Percentiles rank a stretch among this genome's conserved stretches.
Conservation (phyloP, 2,329 filamentous ascomycete species). For the Aspergillus sp. region DNA sequence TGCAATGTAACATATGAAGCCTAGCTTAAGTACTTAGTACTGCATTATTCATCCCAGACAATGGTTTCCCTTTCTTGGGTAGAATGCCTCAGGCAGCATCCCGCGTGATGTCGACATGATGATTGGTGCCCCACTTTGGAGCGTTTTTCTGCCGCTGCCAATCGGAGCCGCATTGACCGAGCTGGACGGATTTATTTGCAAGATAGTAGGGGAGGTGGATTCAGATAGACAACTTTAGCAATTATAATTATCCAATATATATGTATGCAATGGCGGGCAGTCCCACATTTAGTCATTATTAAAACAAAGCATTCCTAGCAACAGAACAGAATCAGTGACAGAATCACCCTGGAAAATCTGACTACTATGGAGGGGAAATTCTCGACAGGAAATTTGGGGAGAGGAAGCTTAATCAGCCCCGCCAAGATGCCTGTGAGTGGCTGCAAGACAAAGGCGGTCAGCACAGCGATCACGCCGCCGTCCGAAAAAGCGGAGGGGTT, state of each 20-base stretch:
- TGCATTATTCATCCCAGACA: neutral
- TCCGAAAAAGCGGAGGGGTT: neutral
- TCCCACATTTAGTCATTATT: neutral
- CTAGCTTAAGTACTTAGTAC: neutral
- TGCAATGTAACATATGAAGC: neutral
- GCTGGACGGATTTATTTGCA: neutral
- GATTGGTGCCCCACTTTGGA: neutral
- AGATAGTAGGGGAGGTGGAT: too few relatives aligned
- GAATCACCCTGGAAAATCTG: neutral
- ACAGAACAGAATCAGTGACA: too few relatives aligned
- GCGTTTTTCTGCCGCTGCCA: neutral
- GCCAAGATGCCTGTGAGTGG: neutral
- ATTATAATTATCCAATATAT: too few relatives aligned
- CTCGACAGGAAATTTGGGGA: neutral
- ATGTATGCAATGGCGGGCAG: too few relatives aligned
- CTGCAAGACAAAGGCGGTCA: neutral
- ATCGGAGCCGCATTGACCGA: neutral
- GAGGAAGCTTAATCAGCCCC: neutral
- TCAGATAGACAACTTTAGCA: too few relatives aligned
- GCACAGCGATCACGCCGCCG: neutral
- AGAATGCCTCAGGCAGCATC: neutral
- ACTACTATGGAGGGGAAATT: neutral
- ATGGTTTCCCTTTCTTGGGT: neutral
- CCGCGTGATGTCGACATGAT: neutral
- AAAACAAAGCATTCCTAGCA: neutral